Evolutionary conservation across 108 stramenopile species (phyloP).

Genomic region (Conticribra guillardii): DNA sequence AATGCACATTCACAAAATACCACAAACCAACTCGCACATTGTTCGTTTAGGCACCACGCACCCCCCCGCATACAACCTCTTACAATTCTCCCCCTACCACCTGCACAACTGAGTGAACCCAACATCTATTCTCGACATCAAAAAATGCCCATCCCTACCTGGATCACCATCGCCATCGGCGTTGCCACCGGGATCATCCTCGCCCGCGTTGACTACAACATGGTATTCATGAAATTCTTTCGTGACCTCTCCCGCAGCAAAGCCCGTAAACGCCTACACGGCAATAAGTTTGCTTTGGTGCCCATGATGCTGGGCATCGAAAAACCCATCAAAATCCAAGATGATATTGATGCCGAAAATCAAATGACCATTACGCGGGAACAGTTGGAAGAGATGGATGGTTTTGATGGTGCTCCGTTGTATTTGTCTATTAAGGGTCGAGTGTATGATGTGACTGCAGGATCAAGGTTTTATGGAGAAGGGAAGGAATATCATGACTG

Average conservation of each 20-base stretch:
- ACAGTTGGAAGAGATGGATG: constrained; percentile 64
- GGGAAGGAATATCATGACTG: constrained; percentile 68
- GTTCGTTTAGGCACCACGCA: too few species aligned
- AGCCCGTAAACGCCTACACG: constrained; percentile 63
- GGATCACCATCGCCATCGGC: constrained; percentile 36
- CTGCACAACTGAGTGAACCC: too few species aligned
- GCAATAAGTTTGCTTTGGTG: constrained; percentile 55
- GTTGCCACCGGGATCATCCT: constrained; percentile 35
- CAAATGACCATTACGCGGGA: constrained; percentile 65
- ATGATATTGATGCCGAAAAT: constrained; percentile 45
- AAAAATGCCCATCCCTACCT: constrained; percentile 35
- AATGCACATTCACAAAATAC: too few species aligned
- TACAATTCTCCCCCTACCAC: too few species aligned
- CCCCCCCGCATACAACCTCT: too few species aligned
- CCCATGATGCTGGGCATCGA: constrained; percentile 59
- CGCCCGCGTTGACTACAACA: constrained; percentile 49
- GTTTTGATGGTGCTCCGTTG: constrained; percentile 60
- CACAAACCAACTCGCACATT: too few species aligned
- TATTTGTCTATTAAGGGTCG: constrained; percentile 70
- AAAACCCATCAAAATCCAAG: constrained; percentile 44
- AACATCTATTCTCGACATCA: neutral
- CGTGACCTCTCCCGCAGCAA: constrained; percentile 76
- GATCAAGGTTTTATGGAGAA: constrained; percentile 71
- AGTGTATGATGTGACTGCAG: constrained; percentile 77
- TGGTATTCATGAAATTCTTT: constrained; percentile 83